Conservation (phyloP, 345 rosid genomes). For the Eucalyptus globulus region DNA sequence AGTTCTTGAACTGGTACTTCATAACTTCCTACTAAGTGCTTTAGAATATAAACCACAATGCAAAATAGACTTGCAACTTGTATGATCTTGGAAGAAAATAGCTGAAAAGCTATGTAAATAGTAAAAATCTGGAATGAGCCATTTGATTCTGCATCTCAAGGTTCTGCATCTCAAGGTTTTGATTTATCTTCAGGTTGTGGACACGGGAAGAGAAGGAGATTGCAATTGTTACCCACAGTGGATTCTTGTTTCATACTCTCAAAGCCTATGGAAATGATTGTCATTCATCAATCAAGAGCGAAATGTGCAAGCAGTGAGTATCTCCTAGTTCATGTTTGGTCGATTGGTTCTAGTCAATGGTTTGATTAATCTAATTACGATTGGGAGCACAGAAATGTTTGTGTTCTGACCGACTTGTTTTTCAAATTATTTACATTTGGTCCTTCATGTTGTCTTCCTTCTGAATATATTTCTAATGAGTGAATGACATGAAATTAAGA, state of each 20-base stretch:
- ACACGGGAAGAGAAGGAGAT: constrained; percentile 73
- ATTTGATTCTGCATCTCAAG: background rate
- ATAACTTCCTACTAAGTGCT: background rate
- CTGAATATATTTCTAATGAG: background rate
- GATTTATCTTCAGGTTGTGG: constrained; percentile 35
- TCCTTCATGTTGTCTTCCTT: background rate
- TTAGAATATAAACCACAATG: background rate
- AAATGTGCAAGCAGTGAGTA: constrained; percentile 26
- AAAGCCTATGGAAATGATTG: constrained; percentile 20
- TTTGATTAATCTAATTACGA: background rate
- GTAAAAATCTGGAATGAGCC: background rate
- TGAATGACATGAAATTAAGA: background rate
- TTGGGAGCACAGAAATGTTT: background rate
- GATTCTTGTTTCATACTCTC: constrained; percentile 47
- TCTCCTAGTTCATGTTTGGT: background rate
- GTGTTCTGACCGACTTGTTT: background rate
- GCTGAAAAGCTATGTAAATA: background rate
- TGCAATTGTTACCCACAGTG: constrained; percentile 66
- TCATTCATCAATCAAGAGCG: background rate
- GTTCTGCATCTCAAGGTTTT: background rate
- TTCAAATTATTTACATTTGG: background rate
- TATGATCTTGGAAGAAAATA: background rate
- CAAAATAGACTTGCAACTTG: background rate
- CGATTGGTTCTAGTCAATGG: background rate
- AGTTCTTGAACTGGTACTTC: constrained; percentile 44